Conservation (phyloP, 192 early-diverging fungal genomes). For the Dispira simplex region DNA sequence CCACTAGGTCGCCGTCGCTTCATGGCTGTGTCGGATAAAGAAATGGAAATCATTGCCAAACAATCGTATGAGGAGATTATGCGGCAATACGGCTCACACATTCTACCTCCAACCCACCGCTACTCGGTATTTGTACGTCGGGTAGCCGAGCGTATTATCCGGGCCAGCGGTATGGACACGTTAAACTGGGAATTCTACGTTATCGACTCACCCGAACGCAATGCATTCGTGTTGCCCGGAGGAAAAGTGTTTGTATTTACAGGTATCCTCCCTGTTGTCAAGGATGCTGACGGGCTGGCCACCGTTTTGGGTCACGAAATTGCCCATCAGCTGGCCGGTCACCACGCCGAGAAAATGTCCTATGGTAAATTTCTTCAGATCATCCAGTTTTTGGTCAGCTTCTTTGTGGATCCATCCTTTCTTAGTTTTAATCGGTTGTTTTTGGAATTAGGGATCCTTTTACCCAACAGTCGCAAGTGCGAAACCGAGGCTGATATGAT, state of each 20-base stretch:
- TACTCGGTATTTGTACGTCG: constrained; percentile 42
- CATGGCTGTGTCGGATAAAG: constrained; percentile 19
- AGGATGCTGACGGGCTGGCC: constrained; percentile 77
- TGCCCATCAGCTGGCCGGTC: constrained; percentile 82
- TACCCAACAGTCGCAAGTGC: constrained; percentile 75
- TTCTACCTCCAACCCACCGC: constrained; percentile 54
- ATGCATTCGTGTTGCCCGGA: constrained; percentile 92
- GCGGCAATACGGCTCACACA: constrained; percentile 35
- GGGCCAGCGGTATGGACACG: constrained; percentile 43
- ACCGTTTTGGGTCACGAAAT: constrained; percentile 92
- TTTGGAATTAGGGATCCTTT: constrained; percentile 53
- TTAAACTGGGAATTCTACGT: constrained; percentile 89
- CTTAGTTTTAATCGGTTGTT: constrained; percentile 40
- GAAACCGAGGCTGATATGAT: constrained; percentile 92
- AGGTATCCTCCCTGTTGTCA: constrained; percentile 67
- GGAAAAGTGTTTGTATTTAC: constrained; percentile 97
- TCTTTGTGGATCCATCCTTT: constrained; percentile 51
- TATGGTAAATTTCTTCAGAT: constrained; percentile 43
- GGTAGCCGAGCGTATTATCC: constrained; percentile 56
- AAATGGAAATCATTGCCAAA: constrained; percentile 33
- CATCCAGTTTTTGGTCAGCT: constrained; percentile 36
- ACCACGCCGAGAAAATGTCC: constrained; percentile 81
- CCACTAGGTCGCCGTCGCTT: constrained; percentile 21
- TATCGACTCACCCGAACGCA: constrained; percentile 60
- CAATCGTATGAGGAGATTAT: constrained; percentile 60